Evolutionary conservation across 2,329 filamentous ascomycete genomes (phyloP), one percentile per base, ranked within the genome.

Genomic region (Myriosclerotinia curreyana): DNA sequence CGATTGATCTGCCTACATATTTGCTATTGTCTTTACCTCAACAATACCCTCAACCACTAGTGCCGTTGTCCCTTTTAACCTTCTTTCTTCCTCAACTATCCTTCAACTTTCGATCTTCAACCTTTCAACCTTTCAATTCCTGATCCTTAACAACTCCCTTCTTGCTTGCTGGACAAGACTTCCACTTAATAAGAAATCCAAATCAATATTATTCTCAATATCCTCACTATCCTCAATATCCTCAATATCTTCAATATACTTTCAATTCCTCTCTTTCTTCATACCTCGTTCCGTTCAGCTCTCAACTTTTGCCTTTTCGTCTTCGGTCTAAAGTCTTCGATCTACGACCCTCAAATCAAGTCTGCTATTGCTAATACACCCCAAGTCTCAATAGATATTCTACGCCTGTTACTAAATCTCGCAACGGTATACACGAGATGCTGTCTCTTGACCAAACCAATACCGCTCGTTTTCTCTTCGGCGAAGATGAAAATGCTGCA

Each of bases 361-460:
- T 62, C 59, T 34, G 62, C 64, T 55, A 53, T 67, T 62, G 62
- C 66, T 68, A 65, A 71, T 66, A 67, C n/a, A 66, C 67, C 64
- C 68, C 68, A 71, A 96, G 91, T 70, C 82, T 88, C 66, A 96
- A 96, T 75, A 89, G 94, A 69, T 96, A 96, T 77, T 97, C 94
- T 5, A 93, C 97, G 90, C 94, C 94, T 40, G 90, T 94, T 60
- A 91, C 89, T 55, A 83, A 84, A 66, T 85, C 87, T 69, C 85
- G 88, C 69, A 86, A 82, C 69, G 84, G 88, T 67, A 78, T 86
- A 71, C 86, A 89, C 73, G 86, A 88, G 69, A 82, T 86, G 71
- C 36, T 64, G 65, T 84, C 84, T 48, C 80, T 96, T 64, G 92
- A 95, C 67, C 88, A 91, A 70, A 92, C 92, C 72, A 93, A 95